Base-by-base conservation (phyloP, 1,284 basidiomycete genomes). In the Moesziomyces sp. region DNA sequence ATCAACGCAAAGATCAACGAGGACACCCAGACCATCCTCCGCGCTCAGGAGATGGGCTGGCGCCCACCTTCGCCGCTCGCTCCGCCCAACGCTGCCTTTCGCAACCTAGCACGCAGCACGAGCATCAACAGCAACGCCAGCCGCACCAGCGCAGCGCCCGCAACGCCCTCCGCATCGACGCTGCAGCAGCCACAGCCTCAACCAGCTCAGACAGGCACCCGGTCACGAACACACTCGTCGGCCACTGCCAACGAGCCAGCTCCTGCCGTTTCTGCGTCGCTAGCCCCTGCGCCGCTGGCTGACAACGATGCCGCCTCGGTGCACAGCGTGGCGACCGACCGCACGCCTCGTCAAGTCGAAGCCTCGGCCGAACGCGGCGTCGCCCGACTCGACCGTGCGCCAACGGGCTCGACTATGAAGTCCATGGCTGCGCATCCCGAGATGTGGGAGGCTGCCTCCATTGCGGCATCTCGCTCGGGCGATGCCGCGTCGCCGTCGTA, bases 11-110 rank as follows among this genome's bases (percentile, higher is more conserved):
- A 64, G 48, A 58, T 69, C 46, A 68, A 72, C 35, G 52, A 78
- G 42, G 63, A 78, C 40, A 64, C 58, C 0, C 64, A 77, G 53
- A 60, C 63, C 24, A 68, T 67, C 21, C 52, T 67, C 10, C 66
- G 67, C 8, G 73, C 73, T 3, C 73, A 78, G 51, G 67, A 79
- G 52, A 56, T 78, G 59, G 77, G 76, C 5, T 79, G 77, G 77
- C 54, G 54, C 47, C 77, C 77, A 9, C 77, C 77, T 18, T 69
- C 71, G 19, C 50, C 71, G 0, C 19, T 58, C 16, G 53, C 61
- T 7, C 46, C 60, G 4, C 65, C 57, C 14, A 13, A 47, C 16
- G 26, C 57, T 40, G 51, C 18, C 43, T 34, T 50, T 19, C 46
- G 46, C 53, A 57, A 74, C 21, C 58, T 69, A 9, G 62, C 48